Conservation (phyloP, 176 grass and related monocot species). For the Zea luxurians region DNA sequence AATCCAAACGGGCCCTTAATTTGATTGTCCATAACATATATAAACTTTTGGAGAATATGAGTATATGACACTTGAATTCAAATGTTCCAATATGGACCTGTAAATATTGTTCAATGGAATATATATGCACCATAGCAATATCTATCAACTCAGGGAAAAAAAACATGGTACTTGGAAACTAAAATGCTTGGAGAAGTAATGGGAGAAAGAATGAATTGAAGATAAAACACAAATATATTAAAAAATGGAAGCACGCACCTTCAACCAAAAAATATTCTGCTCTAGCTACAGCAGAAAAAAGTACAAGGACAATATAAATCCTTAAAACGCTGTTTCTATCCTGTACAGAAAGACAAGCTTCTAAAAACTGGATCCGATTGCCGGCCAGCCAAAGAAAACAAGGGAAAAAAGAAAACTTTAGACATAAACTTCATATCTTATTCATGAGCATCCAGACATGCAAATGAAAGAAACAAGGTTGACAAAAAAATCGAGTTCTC, state of each 20-base stretch:
- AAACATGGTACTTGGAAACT: background rate
- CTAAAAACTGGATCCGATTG: conserved; percentile 29
- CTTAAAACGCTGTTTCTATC: conserved; percentile 34
- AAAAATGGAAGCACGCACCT: background rate
- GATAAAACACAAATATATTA: background rate
- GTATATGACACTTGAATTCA: too few species aligned
- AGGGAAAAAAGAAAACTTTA: background rate
- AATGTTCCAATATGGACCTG: background rate
- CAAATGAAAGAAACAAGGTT: conserved; percentile 37
- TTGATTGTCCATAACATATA: too few species aligned
- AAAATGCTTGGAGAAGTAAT: background rate
- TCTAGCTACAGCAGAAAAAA: background rate
- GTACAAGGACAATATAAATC: background rate
- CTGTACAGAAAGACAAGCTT: conserved; percentile 42
- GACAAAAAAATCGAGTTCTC: conserved; percentile 28
- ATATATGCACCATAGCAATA: background rate
- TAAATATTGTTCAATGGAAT: background rate
- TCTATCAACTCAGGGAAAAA: background rate
- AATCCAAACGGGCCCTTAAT: too few species aligned
- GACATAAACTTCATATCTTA: conserved; percentile 23
- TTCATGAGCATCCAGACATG: conserved; percentile 3
- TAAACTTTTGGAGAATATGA: too few species aligned
- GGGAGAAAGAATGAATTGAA: background rate
- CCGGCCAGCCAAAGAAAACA: conserved; percentile 4
- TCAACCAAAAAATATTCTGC: background rate